Evolutionary conservation across 1,284 basidiomycete genomes (phyloP), one percentile per base, ranked within the genome.

Genomic region (Tilletia setariae): DNA sequence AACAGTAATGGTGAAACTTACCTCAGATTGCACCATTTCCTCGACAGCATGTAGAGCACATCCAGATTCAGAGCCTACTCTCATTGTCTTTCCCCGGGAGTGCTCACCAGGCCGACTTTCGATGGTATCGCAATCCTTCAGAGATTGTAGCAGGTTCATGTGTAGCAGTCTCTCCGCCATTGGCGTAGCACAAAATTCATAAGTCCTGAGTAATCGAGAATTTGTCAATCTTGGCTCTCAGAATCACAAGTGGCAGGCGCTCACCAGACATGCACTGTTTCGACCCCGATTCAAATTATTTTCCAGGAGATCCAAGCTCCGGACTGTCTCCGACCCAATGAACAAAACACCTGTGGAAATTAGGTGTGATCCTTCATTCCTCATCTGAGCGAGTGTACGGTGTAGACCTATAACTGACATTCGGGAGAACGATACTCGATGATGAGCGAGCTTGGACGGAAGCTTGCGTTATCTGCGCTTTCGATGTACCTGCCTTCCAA

Each of bases 251-350:
- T n/a, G 43, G 23, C 1, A n/a, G 2, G 30, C 19, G 25, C 71
- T 43, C 47, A 74, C 74, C 74, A 25, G 61, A 71, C 9, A 76
- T 71, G 13, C 53, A 72, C 46, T 71, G 71, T 16, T 74, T 74
- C 2, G 74, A 74, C 49, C 67, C 1, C 64, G 42, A 61, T 76
- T 69, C 35, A 74, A 64, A 35, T 70, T 49, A 42, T 74, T 76
- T 51, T 68, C 65, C 15, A 94, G 89, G 1, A 98, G 85, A 82
- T 98, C 94, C 1, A 98, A 86, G 79, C 94, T 93, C 62, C 87
- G 87, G 0, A 89, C 91, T 0, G 90, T 92, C 68, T 94, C 93
- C 0, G 89, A 86, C 79, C 96, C 94, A 74, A 98, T 91, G 86
- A 95, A 87, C 90, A 96, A 91, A 0, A 92, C 94, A 0, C 93